Base-by-base conservation (phyloP, 83 land plant genomes). In the Picea abies region DNA sequence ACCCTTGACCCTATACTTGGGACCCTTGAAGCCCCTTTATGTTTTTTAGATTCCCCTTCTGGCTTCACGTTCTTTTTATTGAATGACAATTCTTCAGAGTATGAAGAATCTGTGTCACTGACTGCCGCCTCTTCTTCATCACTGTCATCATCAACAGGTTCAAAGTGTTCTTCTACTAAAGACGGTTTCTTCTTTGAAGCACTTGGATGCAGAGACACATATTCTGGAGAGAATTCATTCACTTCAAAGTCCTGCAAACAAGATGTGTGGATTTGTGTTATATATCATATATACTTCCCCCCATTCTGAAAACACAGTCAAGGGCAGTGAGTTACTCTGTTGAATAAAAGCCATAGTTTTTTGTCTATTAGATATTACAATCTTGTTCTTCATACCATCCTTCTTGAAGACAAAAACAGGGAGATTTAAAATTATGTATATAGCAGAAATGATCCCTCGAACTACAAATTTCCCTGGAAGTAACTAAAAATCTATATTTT, bases 151-250 rank as follows among this genome's bases (percentile, higher is more conserved):
- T 80, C 66, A 15, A 95, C 92, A 44, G 88, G 89, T 4, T 93
- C 91, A 87, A 98, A 98, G 78, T 98, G 98, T 76, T 96, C 99
- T 69, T 90, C 87, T 19, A 96, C 66, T 79, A 92, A 83, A n/a
- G 96, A 93, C 5, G 91, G 72, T 32, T 91, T 89, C 83, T 89
- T 91, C 68, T 88, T 91, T 60, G 93, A 67, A 79, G 84, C 44
- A 80, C 85, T 85, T 0, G 99, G 99, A 87, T 98, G 99, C 64
- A 92, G 78, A 61, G 93, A 66, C 61, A 81, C 47, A 83, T 92
- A 98, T 71, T 98, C 99, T 72, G 71, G 78, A 4, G 99, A 89
- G 8, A 41, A 52, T 72, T 91, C 93, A 84, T 98, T 95, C 66
- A 98, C 88, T 86, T 90, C 89, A 84, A 92, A 98, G 83, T 90